These are phyloP conservation scores for Globisporangium lucens DNA, from an alignment of 352 stramenopile genomes.

Conservation along the genomic window DNA sequence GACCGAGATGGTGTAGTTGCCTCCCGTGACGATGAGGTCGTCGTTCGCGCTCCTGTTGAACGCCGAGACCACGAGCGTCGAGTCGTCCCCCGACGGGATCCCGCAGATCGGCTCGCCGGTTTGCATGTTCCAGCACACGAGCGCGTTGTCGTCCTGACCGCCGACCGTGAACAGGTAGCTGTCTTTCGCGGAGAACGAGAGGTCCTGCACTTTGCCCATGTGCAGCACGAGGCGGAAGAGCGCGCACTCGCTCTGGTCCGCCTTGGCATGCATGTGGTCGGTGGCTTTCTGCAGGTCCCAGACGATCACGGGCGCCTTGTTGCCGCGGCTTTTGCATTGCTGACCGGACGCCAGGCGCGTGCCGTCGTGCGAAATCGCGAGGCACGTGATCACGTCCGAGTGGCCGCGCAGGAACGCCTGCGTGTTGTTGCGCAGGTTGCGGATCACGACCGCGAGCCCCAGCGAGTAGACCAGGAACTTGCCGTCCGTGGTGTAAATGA, in stretches of 20 bases:
- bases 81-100: slow-evolving; percentile 91
- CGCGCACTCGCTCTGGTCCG: slow-evolving; percentile 69
- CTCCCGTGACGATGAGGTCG: slow-evolving; percentile 93
- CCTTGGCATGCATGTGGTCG: slow-evolving; percentile 51
- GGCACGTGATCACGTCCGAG: slow-evolving; percentile 90
- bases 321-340: slow-evolving; percentile 90
- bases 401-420: slow-evolving; percentile 92
- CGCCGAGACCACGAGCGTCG: slow-evolving; percentile 82
- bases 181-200: slow-evolving; percentile 89
- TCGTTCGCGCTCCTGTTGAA: slow-evolving; percentile 86
- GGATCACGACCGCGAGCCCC: slow-evolving; percentile 80
- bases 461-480: slow-evolving; percentile 87
- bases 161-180: slow-evolving; percentile 92
- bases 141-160: slow-evolving; percentile 95
- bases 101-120: slow-evolving; percentile 91
- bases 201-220: slow-evolving; percentile 92
- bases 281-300: slow-evolving; percentile 92
- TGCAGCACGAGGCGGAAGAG: slow-evolving; percentile 93
- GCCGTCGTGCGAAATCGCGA: slow-evolving; percentile 91
- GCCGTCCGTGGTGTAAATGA: slow-evolving; percentile 79
- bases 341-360: slow-evolving; percentile 88
- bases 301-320: slow-evolving; percentile 92
- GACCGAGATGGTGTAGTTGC: slow-evolving; percentile 93
- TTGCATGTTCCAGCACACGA: slow-evolving; percentile 95
- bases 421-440: slow-evolving; percentile 66